Evolutionary conservation across 1,284 basidiomycete genomes (phyloP), one percentile per base, ranked within the genome.

Genomic region (Rhodotorula sp.): DNA sequence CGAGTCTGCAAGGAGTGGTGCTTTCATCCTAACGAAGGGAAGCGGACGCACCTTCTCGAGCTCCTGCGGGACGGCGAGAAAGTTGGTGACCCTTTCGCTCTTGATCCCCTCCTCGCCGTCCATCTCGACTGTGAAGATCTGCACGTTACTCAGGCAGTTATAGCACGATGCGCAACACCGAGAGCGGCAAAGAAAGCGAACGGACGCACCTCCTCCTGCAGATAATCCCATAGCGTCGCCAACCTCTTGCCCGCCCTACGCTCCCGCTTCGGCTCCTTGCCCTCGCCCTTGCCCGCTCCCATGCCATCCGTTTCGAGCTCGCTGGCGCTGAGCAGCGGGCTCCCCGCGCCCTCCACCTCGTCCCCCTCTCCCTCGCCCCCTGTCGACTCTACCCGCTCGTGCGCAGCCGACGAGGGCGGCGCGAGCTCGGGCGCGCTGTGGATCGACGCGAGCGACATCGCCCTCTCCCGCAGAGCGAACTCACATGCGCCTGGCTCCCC

Each of bases 11-110:
- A 51, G 10, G 48, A 13, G 29, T 32, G 19, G 13, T 3, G n/a
- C 29, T 5, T 17, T 21, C 29, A 13, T 22, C 44, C 8, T 8
- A 32, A 37, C 72, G 37, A 76, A 65, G 27, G 46, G 17, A 36
- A 15, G 13, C 34, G 19, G 10, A 25, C 84, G 64, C 69, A 91
- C 93, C 86, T 97, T 96, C 82, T 99, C 97, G 75, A 97, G 88
- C 27, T 94, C 94, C 15, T 94, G 80, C 0, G 97, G 97, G 54
- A 99, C 93, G 67, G 88, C 90, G 72, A 99, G 84, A 80, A 99
- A 99, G 82, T 99, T 99, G 80, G 92, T 91, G 61, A 99, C 95
- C n/a, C 97, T 85, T 79, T 99, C 97, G 91, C 94, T 94, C 82
- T 94, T 94, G 76, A 94, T 83, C 80, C 96, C 94, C 79, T 96